Base-by-base conservation (phyloP, 164 flowering plant genomes). In the Magnolia changhungtana region DNA sequence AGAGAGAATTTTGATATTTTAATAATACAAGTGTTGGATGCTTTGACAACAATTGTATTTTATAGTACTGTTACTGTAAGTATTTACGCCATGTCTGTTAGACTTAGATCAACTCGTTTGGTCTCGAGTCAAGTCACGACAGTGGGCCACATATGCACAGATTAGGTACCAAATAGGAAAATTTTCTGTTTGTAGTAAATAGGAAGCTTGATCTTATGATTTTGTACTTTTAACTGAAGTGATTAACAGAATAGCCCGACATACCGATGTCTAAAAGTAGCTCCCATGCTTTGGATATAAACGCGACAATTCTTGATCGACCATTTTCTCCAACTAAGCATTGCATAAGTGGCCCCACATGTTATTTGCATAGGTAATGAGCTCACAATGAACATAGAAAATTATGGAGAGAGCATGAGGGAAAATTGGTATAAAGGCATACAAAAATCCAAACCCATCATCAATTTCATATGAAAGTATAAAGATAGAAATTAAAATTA, bases 271-370 rank as follows among this genome's bases (percentile, higher is more conserved):
- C 83, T 93, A 97, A 74, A 96, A 96, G 82, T 91, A 96, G 84
- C 95, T 91, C 11, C 92, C 94, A 79, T 88, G 90, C 79, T 92
- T 98, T 19, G 98, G 99, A 81, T 96, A 96, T 66, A 96, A 81
- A 49, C 99, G 95, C 21, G 97, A 87, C 74, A 96, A 87, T 87
- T 96, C 99, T 80, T 90, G 95, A 76, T 93, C 97, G 14, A 96
- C 87, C 89, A 90, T 89, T 81, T 89, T 90, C 84, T 93, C 98
- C 85, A 96, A 84, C 85, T 96, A 98, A 68, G 96, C 97, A 89
- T 83, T 93, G 24, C 87, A 84, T 73, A 96, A 96, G 84, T 90
- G 98, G 29, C 98, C 89, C 98, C 99, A 96, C 78, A 81, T 89
- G 85, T 98, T 96, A 87, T 96, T 98, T 96, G 88, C 83, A 89